Base-by-base conservation (phyloP, 305 asterid genomes). In the Striga hermonthica region DNA sequence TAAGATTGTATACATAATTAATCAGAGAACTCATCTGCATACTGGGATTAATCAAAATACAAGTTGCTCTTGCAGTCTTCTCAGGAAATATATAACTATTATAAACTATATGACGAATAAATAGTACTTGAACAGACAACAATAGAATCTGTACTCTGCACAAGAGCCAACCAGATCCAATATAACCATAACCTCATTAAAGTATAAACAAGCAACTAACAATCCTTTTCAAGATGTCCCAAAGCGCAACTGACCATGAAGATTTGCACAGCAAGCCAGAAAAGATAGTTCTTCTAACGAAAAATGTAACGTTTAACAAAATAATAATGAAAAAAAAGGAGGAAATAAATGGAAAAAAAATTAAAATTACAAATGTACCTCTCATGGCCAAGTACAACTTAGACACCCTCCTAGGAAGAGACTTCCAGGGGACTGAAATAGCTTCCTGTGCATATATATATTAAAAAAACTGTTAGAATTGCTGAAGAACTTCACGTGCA, bases 301-400 rank as follows among this genome's bases (percentile, higher is more conserved):
- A 38, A 50, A 34, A 8, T n/a, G 54, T 64, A 40, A 68, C 44
- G 60, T 58, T 39, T 3, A 55, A 60, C 22, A 6, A 37, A 67
- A 13, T n/a, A 41, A 16, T 57, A 41, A 43, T 34, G 40, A 58
- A 58, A 47, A 41, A 59, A 53, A 15, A 10, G 16, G 1, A 47
- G 14, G 31, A 22, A n/a, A 47, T 43, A 43, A 22, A 43, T 43
- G n/a, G 12, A 1, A 22, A 1, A 22, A 1, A 43, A 43, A 43
- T 43, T 43, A 43, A 43, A 43, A 43, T 9, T 9, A 43, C n/a
- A 43, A 9, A 7, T 50, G 57, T 34, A 93, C 99, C 99, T 86
- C 97, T 85, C 88, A 90, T 79, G 57, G 96, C 93, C 52, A 83
- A 81, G 79, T 81, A 90, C 78, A 90, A 75, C 87, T 93, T 93